Base-by-base conservation (phyloP, 2,329 filamentous ascomycete species). In the Metarhizium humberi region DNA sequence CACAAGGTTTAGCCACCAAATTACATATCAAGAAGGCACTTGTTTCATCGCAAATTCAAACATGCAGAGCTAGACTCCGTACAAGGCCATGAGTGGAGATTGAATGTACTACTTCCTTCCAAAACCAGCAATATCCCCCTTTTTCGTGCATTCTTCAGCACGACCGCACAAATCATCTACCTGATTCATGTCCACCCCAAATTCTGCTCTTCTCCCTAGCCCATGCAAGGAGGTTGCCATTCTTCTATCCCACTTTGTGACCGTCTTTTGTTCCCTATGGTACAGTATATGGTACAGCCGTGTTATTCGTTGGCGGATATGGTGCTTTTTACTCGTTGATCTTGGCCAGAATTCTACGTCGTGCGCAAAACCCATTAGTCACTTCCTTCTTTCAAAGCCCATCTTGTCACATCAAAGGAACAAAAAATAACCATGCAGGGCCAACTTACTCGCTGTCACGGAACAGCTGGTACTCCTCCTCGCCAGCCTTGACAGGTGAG, bases 391-490 rank as follows among this genome's bases (percentile, higher is more conserved):
- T 34, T 34, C 7, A 40, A 16, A 40, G 38, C 38, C 8, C 38
- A 40, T 16, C 1, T 25, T 30, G 16, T 4, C 16, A 18, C 50
- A 6, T 11, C 38, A 6, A 38, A 25, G 30, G 32, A 4, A 5
- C 16, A n/a, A 20, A 46, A 46, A 10, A 16, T 13, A n/a, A 20
- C 20, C 25, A 20, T 3, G 18, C 3, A 40, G 6, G 14, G 4
- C 5, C 13, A 5, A 87, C 92, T 77, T 86, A 97, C 92, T 99
- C 94, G 79, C 91, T 88, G 76, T 99, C 94, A 68, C 94, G 84
- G 87, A 96, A 99, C 62, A 99, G 85, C 61, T 88, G 85, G 80
- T 84, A 97, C 78, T 99, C 94, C 64, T 97, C 91, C 67, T 99
- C 92, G 64, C 92, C 94, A 65, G 97, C 90, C 84, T 97, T 97